These are phyloP conservation scores for Linum usitatissimum DNA, from an alignment of 345 rosid genomes.

Conservation along the genomic window DNA sequence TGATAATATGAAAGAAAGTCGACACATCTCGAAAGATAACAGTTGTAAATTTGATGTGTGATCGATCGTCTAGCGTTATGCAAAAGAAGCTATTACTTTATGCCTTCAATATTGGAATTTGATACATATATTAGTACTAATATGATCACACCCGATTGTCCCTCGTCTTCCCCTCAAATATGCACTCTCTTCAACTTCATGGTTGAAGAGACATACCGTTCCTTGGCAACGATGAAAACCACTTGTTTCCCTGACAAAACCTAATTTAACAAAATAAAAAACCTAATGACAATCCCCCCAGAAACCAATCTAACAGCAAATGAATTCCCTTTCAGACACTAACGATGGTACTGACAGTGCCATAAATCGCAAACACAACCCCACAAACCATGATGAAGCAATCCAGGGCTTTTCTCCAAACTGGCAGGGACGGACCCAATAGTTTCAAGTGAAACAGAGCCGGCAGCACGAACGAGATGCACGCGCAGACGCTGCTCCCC, in stretches of 20 bases:
- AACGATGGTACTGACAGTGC: conserved; percentile 45
- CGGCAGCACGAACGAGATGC: conserved; percentile 74
- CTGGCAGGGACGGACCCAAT: conserved; percentile 45
- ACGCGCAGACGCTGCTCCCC: conserved; percentile 72
- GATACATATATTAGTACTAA: neutral
- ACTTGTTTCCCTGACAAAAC: conserved; percentile 11
- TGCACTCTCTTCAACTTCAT: no score
- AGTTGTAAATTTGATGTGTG: no score
- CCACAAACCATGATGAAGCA: conserved; percentile 47
- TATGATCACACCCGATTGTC: no score
- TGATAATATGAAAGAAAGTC: no score
- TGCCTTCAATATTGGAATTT: no score
- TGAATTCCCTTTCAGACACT: conserved; percentile 22
- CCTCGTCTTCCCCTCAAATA: no score
- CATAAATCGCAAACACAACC: conserved; percentile 58
- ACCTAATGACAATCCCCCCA: no score
- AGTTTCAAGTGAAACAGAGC: conserved; percentile 62
- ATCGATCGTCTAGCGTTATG: no score
- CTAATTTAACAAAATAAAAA: neutral
- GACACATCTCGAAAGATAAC: no score
- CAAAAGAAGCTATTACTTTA: no score
- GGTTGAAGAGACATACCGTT: neutral
- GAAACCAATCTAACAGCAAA: no score
- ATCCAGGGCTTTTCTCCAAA: conserved; percentile 58
- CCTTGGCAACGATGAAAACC: neutral